A percentile compares a stretch with the other conserved stretches of the same genome.
Evolutionary conservation across 352 stramenopile genomes (phyloP).

Genomic region (Globisporangium camurandrum): DNA sequence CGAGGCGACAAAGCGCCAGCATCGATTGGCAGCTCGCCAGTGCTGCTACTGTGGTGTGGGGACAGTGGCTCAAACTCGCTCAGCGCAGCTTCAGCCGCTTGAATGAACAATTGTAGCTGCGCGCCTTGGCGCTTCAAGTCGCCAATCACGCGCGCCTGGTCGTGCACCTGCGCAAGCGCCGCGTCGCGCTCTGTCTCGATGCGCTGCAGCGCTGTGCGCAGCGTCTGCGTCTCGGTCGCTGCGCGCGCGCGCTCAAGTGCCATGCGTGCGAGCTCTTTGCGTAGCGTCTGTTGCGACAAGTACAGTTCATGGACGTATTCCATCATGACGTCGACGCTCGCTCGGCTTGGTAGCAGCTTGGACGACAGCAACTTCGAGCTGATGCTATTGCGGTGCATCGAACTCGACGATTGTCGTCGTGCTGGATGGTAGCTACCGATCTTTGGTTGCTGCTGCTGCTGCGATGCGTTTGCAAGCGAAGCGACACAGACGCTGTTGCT

Average conservation of each 20-base stretch:
- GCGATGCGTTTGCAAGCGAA: too few species aligned
- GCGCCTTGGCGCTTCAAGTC: conserved; percentile 29
- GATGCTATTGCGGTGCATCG: background rate
- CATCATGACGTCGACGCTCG: conserved; percentile 60
- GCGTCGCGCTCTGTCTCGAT: conserved; percentile 27
- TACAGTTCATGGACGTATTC: conserved; percentile 72
- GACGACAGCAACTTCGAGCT: conserved; percentile 34
- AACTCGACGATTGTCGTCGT: background rate
- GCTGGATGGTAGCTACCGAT: too few species aligned
- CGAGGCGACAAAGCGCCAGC: background rate
- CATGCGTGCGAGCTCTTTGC: conserved; percentile 45
- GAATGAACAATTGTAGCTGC: conserved; percentile 12
- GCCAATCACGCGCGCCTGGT: conserved; percentile 37
- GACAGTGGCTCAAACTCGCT: conserved; percentile 1
- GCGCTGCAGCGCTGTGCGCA: conserved; percentile 41
- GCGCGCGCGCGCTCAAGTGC: conserved; percentile 42
- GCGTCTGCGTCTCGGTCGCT: conserved; percentile 30
- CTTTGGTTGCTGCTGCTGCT: too few species aligned
- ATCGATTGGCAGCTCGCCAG: background rate
- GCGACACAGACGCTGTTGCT: conserved; percentile 3
- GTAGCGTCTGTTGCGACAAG: conserved; percentile 50
- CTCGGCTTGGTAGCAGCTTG: conserved; percentile 49
- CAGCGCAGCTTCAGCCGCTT: conserved; percentile 2
- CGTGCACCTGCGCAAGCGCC: conserved; percentile 22
- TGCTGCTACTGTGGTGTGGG: background rate